Evolutionary conservation across 1,139 yeast species (phyloP), one percentile per base, ranked within the genome.

Genomic region (Protomyces pachydermus): DNA sequence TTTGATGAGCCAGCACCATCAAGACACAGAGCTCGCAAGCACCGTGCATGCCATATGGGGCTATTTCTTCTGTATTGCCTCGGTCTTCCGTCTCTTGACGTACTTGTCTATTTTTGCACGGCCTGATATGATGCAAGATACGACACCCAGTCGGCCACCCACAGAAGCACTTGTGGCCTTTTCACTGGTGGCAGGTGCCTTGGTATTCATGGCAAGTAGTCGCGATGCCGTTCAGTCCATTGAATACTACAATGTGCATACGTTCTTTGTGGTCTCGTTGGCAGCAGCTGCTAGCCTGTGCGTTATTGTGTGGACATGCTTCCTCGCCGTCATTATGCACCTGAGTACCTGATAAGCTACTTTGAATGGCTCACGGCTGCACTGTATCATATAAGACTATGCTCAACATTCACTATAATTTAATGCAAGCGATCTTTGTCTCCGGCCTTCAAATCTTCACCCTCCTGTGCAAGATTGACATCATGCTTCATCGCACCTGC

Each of bases 1-100:
- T n/a, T 80, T 93, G 68, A 93, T 93, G 98, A 90, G 97, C 1
- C 89, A 87, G 74, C 98, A 93, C 75, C 85, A 84, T 57, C 98
- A 93, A 76, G 89, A 91, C 2, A 85, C 93, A 0, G 78, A 75
- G 56, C 80, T 87, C 39, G 85, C 97, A 1, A 89, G 98, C 1
- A 79, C 77, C 42, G 83, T 93, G 67, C 98, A 93, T 74, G 77
- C 82, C 61, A 97, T 90, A 77, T 93, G 98, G 98, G 98, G 98
- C 4, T 81, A 81, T 66, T 75, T 93, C 71, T 80, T 93, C 67
- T 82, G 91, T 18, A 80, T 83, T 68, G 98, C 90, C 1, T 86
- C 97, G 5, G 81, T 84, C 14, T 85, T 90, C 76, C 81, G 98
- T 68, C 76, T 87, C 23, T 65, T 84, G 38, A 88, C 97, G 0